Evolutionary conservation across 1,284 basidiomycete genomes (phyloP), one percentile per base, ranked within the genome.

Genomic region (Pyrrhoderma lamaoense): DNA sequence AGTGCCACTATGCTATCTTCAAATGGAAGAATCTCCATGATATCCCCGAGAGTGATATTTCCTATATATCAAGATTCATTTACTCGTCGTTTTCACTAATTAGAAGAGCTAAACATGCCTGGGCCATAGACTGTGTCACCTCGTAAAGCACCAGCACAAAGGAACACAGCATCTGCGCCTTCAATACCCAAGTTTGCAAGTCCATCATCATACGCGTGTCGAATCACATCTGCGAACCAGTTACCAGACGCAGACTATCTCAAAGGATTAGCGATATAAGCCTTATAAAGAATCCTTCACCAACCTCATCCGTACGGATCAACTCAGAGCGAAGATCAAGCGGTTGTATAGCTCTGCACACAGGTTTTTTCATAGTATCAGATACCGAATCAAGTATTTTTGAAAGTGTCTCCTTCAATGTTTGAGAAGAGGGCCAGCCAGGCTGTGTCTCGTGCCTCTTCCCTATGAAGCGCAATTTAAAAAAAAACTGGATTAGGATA

Each of bases 21-120:
- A 57, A 93, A 96, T 0, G 93, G 93, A 45, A 95, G 66, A 31
- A 95, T 93, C 63, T 93, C 93, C 40, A 91, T 59, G 46, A 93
- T 79, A 60, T 95, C 85, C 0, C 90, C 89, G 0, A 96, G 72
- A 0, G 85, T 90, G 51, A 94, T 73, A 45, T 75, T 68, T 1
- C 89, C 87, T 87, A 25, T 9, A 52, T n/a, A 45, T 22, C 37
- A 31, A 51, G 8, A 42, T 42, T n/a, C 13, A 22, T 31, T 31
- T 31, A 11, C 27, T 5, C 5, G 3, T 45, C 9, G 27, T 37
- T 14, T 38, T 13, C 11, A 46, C 4, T 1, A 19, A 9, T 19
- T 1, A 42, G 18, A 22, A 51, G 36, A 51, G 38, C 13, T n/a
- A 40, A 7, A 49, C 60, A 35, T 58, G 82, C 87, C 90, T 56